Evolutionary conservation across 2,329 filamentous ascomycete species (phyloP), one percentile per base, ranked within the genome.

Genomic region (Colletotrichum sp.): DNA sequence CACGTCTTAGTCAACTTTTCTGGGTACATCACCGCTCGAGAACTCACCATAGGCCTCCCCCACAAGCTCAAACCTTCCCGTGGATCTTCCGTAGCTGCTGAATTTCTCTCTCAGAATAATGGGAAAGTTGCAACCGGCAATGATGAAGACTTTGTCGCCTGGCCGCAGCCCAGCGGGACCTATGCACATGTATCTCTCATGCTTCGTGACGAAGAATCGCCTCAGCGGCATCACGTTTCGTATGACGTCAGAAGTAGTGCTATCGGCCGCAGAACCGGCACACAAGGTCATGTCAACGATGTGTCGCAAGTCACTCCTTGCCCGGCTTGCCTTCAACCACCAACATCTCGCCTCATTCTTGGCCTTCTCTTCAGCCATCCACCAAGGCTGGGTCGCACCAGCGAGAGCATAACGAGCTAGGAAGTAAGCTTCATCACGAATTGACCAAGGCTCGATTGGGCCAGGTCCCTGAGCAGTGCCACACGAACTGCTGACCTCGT

Each of bases 1-100:
- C 16, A 16, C 2, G 52, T 12, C 1, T 5, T 18, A 57, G 52
- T 1, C 21, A 57, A 57, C 24, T 6, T 26, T n/a, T 24, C 24
- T 57, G 7, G 21, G 6, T 15, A 26, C 1, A 5, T 3, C 15
- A 24, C 13, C 52, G 24, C 12, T 0, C 0, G 3, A 36, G 12
- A 15, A 64, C 7, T 39, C 18, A 64, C 60, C 30, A 26, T 64
- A 64, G 7, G 60, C 30, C 4, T 64, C 60, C 32, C 60, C 60
- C 8, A 64, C 7, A 34, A 64, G 12, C 5, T 64, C 18, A 7
- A 18, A 64, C 2, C 0, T 16, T 13, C 28, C n/a, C n/a, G 4
- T 64, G 10, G 4, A 12, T 13, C 2, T 64, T 39, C 26, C 7
- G 10, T 10, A 24, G n/a, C 60, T 3, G 30, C n/a, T 12, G 0